These are phyloP conservation scores for Beauveria brongniartii DNA, from an alignment of 2,329 filamentous ascomycete genomes.

Conservation along the genomic window DNA sequence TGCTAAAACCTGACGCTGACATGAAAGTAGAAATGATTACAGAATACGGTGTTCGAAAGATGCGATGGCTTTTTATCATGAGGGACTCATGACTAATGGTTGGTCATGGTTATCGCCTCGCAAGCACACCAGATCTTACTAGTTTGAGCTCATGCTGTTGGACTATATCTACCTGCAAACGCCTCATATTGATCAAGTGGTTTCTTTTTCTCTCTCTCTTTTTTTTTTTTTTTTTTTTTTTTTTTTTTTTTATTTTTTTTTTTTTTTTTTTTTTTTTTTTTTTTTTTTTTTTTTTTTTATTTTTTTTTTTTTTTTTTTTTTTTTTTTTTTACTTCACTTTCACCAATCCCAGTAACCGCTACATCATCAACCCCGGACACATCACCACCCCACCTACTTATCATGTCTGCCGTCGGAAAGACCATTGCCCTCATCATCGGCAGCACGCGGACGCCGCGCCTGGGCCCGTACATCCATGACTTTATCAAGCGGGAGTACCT, in stretches of 20 bases:
- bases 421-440: conserved; percentile 27
- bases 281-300: neutral
- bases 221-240: neutral
- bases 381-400: neutral
- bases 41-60: neutral
- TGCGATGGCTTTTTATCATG: neutral
- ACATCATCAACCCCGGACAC: neutral
- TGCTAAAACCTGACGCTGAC: no score
- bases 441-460: conserved; percentile 25
- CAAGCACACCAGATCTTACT: neutral
- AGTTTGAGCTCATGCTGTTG: no score
- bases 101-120: neutral
- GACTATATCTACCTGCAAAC: neutral
- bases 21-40: neutral
- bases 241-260: neutral
- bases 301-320: neutral
- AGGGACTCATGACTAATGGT: neutral
- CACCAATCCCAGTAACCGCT: neutral
- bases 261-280: neutral
- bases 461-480: conserved; percentile 24
- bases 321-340: neutral
- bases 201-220: neutral
- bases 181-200: neutral
- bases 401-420: conserved; percentile 7
- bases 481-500: conserved; percentile 22